Conservation (phyloP, 2,329 filamentous ascomycete genomes). For the Dissoconium aciculare region DNA sequence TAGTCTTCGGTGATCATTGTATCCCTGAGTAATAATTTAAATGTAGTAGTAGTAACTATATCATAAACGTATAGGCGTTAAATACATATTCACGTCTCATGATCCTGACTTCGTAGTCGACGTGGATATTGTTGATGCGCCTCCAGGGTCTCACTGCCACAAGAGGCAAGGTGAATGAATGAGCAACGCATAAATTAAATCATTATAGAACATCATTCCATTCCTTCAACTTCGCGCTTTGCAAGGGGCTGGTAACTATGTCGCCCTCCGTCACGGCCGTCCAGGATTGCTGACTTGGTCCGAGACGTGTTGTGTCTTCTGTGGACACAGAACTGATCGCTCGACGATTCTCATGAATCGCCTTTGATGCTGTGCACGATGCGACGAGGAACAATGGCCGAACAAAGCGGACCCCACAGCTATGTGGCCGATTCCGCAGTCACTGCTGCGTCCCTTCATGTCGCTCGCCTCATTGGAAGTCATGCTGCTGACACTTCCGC, state of each 20-base stretch:
- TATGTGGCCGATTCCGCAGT: constrained; percentile 14
- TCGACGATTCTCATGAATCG: constrained; percentile 19
- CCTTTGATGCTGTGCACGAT: constrained; percentile 17
- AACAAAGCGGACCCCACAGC: constrained; percentile 21
- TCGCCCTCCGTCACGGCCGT: constrained; percentile 2
- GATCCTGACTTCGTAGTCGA: constrained; percentile 14
- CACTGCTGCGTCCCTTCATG: constrained; percentile 13
- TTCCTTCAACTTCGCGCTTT: constrained; percentile 2
- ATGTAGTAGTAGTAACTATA: too few species aligned
- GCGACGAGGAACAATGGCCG: constrained; percentile 19
- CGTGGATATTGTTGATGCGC: too few species aligned
- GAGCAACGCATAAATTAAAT: constrained; percentile 15
- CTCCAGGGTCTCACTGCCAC: too few species aligned
- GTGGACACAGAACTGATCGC: constrained; percentile 16
- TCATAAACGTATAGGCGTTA: too few species aligned
- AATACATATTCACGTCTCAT: too few species aligned
- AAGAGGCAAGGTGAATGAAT: constrained; percentile 17
- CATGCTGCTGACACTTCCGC: constrained; percentile 5
- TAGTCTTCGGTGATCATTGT: too few species aligned
- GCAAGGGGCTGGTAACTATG: constrained; percentile 1
- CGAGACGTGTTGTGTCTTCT: constrained; percentile 19
- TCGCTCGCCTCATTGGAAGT: constrained; percentile 13
- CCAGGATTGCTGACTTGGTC: constrained; percentile 14
- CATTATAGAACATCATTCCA: constrained; percentile 16
- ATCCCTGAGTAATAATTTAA: too few species aligned